Evolutionary conservation across 2,329 filamentous ascomycete genomes (phyloP), one percentile per base, ranked within the genome.

Genomic region (Penicillium sp.): DNA sequence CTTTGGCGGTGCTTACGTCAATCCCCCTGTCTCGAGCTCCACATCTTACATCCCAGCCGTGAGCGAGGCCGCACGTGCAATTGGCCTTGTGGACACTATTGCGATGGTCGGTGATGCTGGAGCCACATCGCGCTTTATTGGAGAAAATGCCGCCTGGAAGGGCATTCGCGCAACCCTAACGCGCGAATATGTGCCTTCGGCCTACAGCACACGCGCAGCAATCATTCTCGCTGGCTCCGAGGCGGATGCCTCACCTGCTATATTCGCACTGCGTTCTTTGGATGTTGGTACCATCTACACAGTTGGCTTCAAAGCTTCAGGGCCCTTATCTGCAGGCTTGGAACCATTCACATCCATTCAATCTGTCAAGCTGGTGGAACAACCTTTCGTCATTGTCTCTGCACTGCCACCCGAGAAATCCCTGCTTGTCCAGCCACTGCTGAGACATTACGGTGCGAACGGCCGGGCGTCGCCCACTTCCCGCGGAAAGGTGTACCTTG

Each of bases 101-200:
- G 82, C 92, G 22, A 86, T 89, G 22, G 83, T 81, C 49, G 67
- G 77, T 79, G 9, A 51, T 29, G 5, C 31, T n/a, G 27, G 31
- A 2, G 52, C 51, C 11, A 43, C 24, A 22, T 43, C 59, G 3
- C 52, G 81, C 5, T 83, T 93, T 39, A 77, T 92, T 14, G 88
- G 91, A 44, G 90, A 94, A 65, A 95, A 95, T 62, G 88, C 90
- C 10, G 86, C 86, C 13, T 94, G 91, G 90, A 91, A 91, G 71
- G 91, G 90, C 1, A 93, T 95, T 54, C 81, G 91, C 45, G 88
- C 89, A 49, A 92, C 90, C 0, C 78, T 95, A 55, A 94, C 88
- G 4, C 83, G 89, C 21, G 90, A 95, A 64, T 86, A 92, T 62
- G 89, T 92, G 0, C 90, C 91, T 0, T 92, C 89, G 4, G 90